Percentiles rank a stretch among this genome's conserved stretches.
These are phyloP conservation scores for Xylariaceae sp. DNA, from an alignment of 2,329 filamentous ascomycete species.

Conservation along the genomic window DNA sequence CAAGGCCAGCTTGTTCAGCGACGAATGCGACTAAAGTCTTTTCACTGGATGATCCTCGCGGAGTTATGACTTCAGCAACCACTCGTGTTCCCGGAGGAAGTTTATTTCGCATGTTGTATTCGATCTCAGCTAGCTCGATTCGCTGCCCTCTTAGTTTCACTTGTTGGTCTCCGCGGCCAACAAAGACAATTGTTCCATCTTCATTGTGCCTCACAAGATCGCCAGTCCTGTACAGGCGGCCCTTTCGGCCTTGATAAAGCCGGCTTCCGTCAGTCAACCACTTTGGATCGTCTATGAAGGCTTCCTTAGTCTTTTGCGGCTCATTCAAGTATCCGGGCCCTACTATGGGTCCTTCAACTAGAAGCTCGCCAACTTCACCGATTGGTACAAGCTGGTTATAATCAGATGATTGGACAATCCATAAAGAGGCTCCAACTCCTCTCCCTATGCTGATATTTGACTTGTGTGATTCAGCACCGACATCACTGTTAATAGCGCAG, in stretches of 20 bases:
- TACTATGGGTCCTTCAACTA: conserved; percentile 57
- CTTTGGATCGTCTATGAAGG: conserved; percentile 53
- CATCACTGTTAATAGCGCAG: conserved; percentile 45
- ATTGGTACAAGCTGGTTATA: conserved; percentile 44
- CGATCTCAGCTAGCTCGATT: conserved; percentile 56
- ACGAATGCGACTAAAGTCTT: conserved; percentile 46
- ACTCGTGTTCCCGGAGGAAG: conserved; percentile 42
- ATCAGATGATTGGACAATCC: conserved; percentile 48
- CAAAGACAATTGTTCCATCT: conserved; percentile 51
- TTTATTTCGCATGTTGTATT: conserved; percentile 44
- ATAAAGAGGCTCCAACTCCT: conserved; percentile 45
- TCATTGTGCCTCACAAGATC: conserved; percentile 53
- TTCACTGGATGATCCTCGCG: conserved; percentile 36
- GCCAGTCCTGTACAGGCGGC: conserved; percentile 56
- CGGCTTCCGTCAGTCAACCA: conserved; percentile 45
- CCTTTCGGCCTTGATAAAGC: conserved; percentile 34
- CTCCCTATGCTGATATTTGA: conserved; percentile 42
- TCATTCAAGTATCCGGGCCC: conserved; percentile 60
- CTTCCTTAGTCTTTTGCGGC: conserved; percentile 51
- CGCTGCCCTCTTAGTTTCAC: conserved; percentile 64
- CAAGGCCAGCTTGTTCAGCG: conserved; percentile 28
- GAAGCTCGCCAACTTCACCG: conserved; percentile 49
- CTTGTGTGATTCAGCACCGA: conserved; percentile 33
- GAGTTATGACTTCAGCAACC: conserved; percentile 45
- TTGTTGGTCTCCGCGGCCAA: conserved; percentile 64